phyloP scores from a whole-genome alignment of 305 asterid genomes.

The Solanum hybrid region DNA sequence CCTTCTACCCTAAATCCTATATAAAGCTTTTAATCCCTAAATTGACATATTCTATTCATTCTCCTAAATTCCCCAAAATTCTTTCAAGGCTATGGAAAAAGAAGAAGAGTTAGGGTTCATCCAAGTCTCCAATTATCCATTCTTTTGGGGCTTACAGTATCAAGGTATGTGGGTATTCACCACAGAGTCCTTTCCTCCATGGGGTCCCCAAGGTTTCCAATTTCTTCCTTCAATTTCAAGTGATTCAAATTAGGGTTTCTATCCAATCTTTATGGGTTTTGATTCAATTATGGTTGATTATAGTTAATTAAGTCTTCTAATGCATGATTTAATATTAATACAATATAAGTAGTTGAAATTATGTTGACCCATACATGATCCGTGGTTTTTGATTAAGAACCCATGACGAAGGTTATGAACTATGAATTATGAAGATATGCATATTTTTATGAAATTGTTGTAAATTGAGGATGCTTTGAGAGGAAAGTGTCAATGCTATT shows the following conservation, averaged over 20 bases:
- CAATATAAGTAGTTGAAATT: not conserved
- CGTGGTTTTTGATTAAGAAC: too few species aligned
- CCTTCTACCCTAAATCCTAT: not conserved
- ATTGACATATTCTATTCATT: not conserved
- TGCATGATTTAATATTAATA: not conserved
- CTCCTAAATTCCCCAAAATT: not conserved
- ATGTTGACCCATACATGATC: not conserved
- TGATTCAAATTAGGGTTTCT: not conserved
- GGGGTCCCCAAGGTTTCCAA: not conserved
- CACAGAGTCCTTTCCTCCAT: not conserved
- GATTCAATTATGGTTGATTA: not conserved
- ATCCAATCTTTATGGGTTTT: not conserved
- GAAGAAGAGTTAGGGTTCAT: not conserved
- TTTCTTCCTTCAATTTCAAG: not conserved
- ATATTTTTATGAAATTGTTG: not conserved
- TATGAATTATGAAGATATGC: not conserved
- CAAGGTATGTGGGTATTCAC: not conserved
- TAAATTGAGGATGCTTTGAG: not conserved
- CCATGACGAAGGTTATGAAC: not conserved
- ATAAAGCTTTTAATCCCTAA: too few species aligned
- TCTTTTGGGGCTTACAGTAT: not conserved
- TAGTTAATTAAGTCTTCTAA: not conserved
- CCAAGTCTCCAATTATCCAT: not conserved
- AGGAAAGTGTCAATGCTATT: not conserved
- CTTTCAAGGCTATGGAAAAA: not conserved